phyloP scores from a whole-genome alignment of 1,284 basidiomycete genomes.

The Ustilago tritici region DNA sequence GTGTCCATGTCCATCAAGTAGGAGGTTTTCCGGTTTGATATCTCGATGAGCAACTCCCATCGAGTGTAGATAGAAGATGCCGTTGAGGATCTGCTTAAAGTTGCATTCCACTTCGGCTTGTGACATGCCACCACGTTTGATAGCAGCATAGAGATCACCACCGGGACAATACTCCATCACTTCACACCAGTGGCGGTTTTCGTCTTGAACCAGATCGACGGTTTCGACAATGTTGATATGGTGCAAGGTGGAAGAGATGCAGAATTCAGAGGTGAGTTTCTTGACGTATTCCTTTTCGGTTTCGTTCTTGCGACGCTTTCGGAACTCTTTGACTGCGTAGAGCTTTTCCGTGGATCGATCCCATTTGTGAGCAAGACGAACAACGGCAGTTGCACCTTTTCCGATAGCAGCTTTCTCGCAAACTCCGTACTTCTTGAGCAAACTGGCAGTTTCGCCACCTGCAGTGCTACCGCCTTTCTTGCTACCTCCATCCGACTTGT shows the following conservation, averaged over 20 bases:
- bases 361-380: constrained; percentile 97
- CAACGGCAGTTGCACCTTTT: constrained; percentile 96
- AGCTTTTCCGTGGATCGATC: constrained; percentile 95
- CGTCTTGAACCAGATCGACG: constrained; percentile 97
- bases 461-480: constrained; percentile 58
- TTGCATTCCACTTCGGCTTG: constrained; percentile 94
- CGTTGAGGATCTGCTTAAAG: constrained; percentile 94
- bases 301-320: constrained; percentile 97
- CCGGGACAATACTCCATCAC: constrained; percentile 98
- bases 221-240: constrained; percentile 98
- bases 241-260: constrained; percentile 96
- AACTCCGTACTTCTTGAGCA: constrained; percentile 90
- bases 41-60: constrained; percentile 98
- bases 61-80: constrained; percentile 88
- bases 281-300: constrained; percentile 99
- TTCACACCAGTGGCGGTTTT: constrained; percentile 96
- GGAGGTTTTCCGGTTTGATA: constrained; percentile 96
- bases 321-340: constrained; percentile 99
- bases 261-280: constrained; percentile 99
- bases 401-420: constrained; percentile 97
- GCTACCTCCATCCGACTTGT: constrained; percentile 58
- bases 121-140: constrained; percentile 96
- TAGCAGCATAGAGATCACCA: constrained; percentile 95
- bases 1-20: constrained; percentile 91
- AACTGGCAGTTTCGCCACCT: constrained; percentile 60